A percentile compares a stretch with the other conserved stretches of the same genome.
These are phyloP conservation scores for Thelonectria rubi DNA, from an alignment of 2,329 filamentous ascomycete species.

Conservation along the genomic window DNA sequence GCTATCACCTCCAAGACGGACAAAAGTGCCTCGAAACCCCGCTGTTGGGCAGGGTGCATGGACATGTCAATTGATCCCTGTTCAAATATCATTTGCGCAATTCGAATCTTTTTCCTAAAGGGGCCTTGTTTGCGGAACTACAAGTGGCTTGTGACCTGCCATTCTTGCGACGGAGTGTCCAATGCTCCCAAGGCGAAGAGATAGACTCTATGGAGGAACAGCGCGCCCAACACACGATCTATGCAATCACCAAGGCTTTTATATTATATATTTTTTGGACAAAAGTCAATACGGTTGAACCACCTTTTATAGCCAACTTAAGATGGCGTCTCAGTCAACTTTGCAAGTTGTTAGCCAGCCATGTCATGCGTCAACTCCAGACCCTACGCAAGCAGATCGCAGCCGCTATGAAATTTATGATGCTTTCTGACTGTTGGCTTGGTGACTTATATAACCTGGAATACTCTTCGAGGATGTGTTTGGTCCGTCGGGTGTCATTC, in stretches of 20 bases:
- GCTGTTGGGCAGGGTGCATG: background rate
- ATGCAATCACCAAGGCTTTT: background rate
- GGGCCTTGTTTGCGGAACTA: background rate
- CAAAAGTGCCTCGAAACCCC: background rate
- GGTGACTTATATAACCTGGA: too few relatives aligned
- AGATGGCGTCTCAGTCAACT: too few relatives aligned
- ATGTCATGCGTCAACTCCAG: too few relatives aligned
- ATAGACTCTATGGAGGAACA: background rate
- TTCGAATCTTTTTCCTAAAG: background rate
- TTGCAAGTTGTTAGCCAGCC: too few relatives aligned
- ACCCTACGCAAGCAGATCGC: too few relatives aligned
- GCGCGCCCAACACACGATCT: background rate
- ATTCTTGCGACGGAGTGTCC: background rate
- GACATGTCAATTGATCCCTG: background rate
- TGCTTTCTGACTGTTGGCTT: too few relatives aligned
- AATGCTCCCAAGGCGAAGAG: too few relatives aligned
- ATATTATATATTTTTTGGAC: background rate
- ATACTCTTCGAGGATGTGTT: too few relatives aligned
- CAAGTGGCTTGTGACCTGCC: background rate
- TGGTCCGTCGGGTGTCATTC: too few relatives aligned
- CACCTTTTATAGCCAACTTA: background rate
- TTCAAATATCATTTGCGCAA: background rate
- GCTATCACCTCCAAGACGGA: background rate
- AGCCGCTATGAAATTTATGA: too few relatives aligned
- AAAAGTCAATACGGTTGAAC: too few relatives aligned